Evolutionary conservation across 75 land plant genomes (phyloP).

Genomic region (Chamaecyparis obtusa): DNA sequence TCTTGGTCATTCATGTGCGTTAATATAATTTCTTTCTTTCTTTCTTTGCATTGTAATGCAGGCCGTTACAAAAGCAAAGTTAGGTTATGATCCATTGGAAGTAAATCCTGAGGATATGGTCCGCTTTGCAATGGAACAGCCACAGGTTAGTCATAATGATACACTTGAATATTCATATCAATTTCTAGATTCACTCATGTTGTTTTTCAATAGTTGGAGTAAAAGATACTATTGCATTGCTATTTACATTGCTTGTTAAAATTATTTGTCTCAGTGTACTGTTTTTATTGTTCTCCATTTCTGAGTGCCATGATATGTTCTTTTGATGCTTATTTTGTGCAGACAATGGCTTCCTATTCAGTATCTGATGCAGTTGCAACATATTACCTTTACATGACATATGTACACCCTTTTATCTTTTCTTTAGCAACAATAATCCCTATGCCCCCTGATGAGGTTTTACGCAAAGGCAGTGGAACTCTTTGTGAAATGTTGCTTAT

Average conservation of each 20-base stretch:
- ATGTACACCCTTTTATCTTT: slow-evolving; percentile 98
- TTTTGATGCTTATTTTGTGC: slow-evolving; percentile 17
- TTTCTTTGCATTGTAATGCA: slow-evolving; percentile 16
- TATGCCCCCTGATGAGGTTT: slow-evolving; percentile 98
- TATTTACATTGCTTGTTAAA: neutral
- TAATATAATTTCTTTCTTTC: no score
- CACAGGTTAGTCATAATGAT: slow-evolving; percentile 58
- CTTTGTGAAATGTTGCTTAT: slow-evolving; percentile 99
- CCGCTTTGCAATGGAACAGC: slow-evolving; percentile 85
- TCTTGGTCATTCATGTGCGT: no score
- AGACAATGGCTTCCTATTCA: slow-evolving; percentile 99
- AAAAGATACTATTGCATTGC: neutral
- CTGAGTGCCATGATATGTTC: slow-evolving; percentile 4
- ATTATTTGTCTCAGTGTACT: neutral
- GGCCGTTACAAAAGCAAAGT: slow-evolving; percentile 97
- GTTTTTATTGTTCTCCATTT: slow-evolving; percentile 2
- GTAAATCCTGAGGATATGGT: slow-evolving; percentile 99
- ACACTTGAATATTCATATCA: slow-evolving; percentile 4
- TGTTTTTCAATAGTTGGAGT: neutral
- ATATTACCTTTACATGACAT: slow-evolving; percentile 96
- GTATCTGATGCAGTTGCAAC: slow-evolving; percentile 99
- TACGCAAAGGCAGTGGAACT: slow-evolving; percentile 98
- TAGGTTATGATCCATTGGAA: slow-evolving; percentile 97
- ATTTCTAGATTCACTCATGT: neutral
- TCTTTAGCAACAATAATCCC: slow-evolving; percentile 98